Base-by-base conservation (phyloP, 2,329 filamentous ascomycete genomes). In the Exophiala xenobiotica region DNA sequence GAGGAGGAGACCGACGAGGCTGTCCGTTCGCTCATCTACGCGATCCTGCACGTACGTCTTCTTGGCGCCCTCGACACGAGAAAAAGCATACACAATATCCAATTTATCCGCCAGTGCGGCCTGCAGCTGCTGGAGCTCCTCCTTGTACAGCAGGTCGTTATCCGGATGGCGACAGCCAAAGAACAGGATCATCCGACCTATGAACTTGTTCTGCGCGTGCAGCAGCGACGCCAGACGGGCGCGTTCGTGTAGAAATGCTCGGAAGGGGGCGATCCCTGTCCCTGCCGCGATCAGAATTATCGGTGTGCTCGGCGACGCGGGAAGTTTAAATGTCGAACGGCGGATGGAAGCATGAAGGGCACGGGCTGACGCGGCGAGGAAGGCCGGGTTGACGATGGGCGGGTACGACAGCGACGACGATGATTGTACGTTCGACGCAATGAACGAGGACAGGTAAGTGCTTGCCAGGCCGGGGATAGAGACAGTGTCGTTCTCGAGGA, bases 241-340 rank as follows among this genome's bases (percentile, higher is more conserved):
- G 19, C 60, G 54, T 46, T 65, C 63, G 20, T 60, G 50, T 6
- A 64, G 26, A 46, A 65, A 65, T 5, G 46, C 63, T 12, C 60
- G 54, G 47, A 65, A 62, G 3, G 61, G 63, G 3, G 63, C 62
- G 24, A 64, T 58, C 6, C 63, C 63, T 11, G 61, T 63, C 8
- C 61, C 61, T n/a, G 62, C 54, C 3, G 53, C 60, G 9, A 64
- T 51, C 43, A 64, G 51, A 11, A 64, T 58, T 16, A 64, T 27
- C 2, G 61, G 60, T 2, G 65, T 70, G n/a, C 24, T 50, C 9
- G 38, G 46, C 9, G 47, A 48, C 19, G 52, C 26, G 1, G 61
- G 61, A 2, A 61, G 44, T 40, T 60, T 61, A 33, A 63, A 63
- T 3, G 45, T 58, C 22, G 59, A 57, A 26, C 56, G 42, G n/a